Conservation (phyloP, 2,329 filamentous ascomycete genomes). For the Neonectria punicea region DNA sequence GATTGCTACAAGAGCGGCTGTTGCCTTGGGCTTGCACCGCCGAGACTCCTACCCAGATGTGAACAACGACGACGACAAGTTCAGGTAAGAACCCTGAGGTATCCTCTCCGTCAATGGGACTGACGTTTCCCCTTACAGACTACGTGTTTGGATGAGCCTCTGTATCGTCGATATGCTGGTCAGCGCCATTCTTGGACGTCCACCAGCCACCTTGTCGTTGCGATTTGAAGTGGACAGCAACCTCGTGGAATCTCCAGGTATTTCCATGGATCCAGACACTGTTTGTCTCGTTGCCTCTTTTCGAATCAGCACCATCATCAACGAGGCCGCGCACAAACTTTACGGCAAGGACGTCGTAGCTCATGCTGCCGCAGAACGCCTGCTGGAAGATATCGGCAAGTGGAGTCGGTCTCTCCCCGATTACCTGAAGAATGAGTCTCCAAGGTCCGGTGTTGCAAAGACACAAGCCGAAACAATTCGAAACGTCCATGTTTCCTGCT, state of each 20-base stretch:
- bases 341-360: conserved; percentile 51
- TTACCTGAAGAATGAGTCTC: conserved; percentile 38
- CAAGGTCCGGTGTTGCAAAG: neutral
- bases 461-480: conserved; percentile 53
- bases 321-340: conserved; percentile 54
- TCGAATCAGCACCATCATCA: conserved; percentile 55
- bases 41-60: conserved; percentile 36
- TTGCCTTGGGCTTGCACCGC: conserved; percentile 65
- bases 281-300: conserved; percentile 54
- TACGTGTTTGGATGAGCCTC: conserved; percentile 51
- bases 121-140: conserved; percentile 38
- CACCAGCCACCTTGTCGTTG: conserved; percentile 45
- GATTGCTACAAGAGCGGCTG: conserved; percentile 66
- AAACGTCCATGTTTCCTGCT: conserved; percentile 65
- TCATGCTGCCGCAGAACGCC: conserved; percentile 50
- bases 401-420: conserved; percentile 59
- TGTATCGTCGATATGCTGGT: conserved; percentile 52
- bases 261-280: conserved; percentile 30
- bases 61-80: conserved; percentile 27
- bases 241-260: conserved; percentile 25
- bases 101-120: neutral
- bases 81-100: conserved; percentile 26
- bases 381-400: conserved; percentile 54
- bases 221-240: conserved; percentile 19
- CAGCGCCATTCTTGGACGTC: conserved; percentile 52